Evolutionary conservation across 2,329 filamentous ascomycete species (phyloP), one percentile per base, ranked within the genome.

Genomic region (Fusarium liriodendri): DNA sequence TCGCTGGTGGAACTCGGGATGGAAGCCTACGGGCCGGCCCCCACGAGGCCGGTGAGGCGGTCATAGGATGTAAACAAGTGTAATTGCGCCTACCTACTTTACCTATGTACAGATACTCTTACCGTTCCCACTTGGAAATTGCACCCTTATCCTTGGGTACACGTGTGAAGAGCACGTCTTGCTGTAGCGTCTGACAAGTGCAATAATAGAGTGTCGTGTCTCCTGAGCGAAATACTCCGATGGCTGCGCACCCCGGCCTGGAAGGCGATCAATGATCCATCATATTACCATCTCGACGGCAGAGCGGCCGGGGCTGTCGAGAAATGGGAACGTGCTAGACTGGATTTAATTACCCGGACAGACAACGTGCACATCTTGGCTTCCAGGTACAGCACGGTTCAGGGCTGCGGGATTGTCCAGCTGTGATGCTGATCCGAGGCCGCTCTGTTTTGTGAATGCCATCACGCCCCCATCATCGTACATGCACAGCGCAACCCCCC

Each of bases 401-500:
- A 58, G 35, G 50, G 64, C 20, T 64, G 33, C 38, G 47, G 64
- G 54, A 71, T 67, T 64, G 58, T 65, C 47, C 61, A 52, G 37
- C 5, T 32, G 25, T 25, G 38, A 42, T 61, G 59, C 60, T 64
- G 47, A 57, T 63, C 45, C 61, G 37, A 22, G 52, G 37, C 40
- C 66, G 35, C 58, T 74, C 40, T 37, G 27, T 20, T 54, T 37
- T 37, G 27, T 13, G 29, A 60, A 58, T 64, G 5, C 22, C 64
- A 72, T 74, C 72, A 74, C 72, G 54, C 62, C 74, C 37, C 72
- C 72, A 74, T 74, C 72, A 74, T 74, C 27, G 42, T 72, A 58
- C 72, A 66, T 47, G 42, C 16, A 47, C 42, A 47, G 60, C 69
- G 55, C 62, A 62, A 52, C 60, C 45, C 60, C 60, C 45, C 60